These are phyloP conservation scores for Zopfochytrium polystomum DNA, from an alignment of 371 early-diverging fungal genomes.

Conservation along the genomic window DNA sequence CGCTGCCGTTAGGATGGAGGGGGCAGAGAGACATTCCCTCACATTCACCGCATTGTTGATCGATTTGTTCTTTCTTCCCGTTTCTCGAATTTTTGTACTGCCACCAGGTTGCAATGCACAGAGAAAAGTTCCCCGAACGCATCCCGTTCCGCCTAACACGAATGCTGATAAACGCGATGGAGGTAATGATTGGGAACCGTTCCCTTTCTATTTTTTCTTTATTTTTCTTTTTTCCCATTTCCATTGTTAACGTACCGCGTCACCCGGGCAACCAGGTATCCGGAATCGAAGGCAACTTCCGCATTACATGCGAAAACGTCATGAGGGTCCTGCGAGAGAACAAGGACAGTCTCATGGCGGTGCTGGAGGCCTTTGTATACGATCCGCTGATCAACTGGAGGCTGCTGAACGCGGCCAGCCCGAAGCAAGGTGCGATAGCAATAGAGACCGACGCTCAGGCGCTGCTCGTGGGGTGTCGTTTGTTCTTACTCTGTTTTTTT, in stretches of 20 bases:
- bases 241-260: neutral
- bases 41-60: no score
- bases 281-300: constrained; percentile 79
- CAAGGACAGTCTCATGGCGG: constrained; percentile 73
- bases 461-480: neutral
- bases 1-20: constrained; percentile 60
- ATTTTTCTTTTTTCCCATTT: neutral
- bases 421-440: constrained; percentile 31
- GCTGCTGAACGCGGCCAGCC: constrained; percentile 47
- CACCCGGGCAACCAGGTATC: constrained; percentile 43
- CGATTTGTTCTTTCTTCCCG: neutral
- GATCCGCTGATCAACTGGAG: constrained; percentile 64
- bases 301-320: constrained; percentile 66
- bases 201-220: neutral
- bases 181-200: constrained; percentile 49
- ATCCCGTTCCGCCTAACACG: constrained; percentile 96
- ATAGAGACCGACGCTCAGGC: no score
- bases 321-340: constrained; percentile 75
- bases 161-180: constrained; percentile 74
- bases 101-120: constrained; percentile 88
- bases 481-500: neutral
- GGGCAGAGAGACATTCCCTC: neutral
- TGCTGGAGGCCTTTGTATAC: constrained; percentile 89
- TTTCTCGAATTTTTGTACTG: no score
- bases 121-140: constrained; percentile 94